phyloP scores from a whole-genome alignment of 1,284 basidiomycete genomes.

The Ustilago hordei region DNA sequence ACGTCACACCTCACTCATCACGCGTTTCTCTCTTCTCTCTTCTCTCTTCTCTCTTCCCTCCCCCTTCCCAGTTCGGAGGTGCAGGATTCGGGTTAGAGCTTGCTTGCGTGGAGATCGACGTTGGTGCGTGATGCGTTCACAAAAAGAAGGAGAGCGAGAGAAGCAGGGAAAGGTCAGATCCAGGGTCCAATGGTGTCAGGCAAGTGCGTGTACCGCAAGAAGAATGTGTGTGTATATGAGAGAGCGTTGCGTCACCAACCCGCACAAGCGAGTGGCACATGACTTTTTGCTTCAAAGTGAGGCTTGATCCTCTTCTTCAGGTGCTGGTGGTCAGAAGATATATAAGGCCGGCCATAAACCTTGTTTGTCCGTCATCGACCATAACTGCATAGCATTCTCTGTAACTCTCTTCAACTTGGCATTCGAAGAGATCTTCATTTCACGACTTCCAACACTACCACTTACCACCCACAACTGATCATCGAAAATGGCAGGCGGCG shows the following conservation, averaged over 20 bases:
- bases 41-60: not conserved
- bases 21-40: not conserved
- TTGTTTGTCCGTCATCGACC: not conserved
- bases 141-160: not conserved
- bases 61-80: not conserved
- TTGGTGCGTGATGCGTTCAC: not conserved
- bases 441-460: not conserved
- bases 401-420: not conserved
- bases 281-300: not conserved
- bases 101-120: not conserved
- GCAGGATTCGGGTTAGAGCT: not conserved
- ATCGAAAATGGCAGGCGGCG: constrained; percentile 39
- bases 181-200: constrained; percentile 12
- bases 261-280: not conserved
- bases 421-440: not conserved
- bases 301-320: not conserved
- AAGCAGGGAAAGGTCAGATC: not conserved
- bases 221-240: not conserved
- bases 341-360: not conserved
- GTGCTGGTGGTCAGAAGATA: not conserved
- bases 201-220: not conserved
- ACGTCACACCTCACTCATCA: constrained; percentile 24
- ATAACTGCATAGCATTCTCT: not conserved
- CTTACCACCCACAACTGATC: no score
- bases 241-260: constrained; percentile 17